Base-by-base conservation (phyloP, 805 yeast species). In the Zygosaccharomyces pseudorouxii region DNA sequence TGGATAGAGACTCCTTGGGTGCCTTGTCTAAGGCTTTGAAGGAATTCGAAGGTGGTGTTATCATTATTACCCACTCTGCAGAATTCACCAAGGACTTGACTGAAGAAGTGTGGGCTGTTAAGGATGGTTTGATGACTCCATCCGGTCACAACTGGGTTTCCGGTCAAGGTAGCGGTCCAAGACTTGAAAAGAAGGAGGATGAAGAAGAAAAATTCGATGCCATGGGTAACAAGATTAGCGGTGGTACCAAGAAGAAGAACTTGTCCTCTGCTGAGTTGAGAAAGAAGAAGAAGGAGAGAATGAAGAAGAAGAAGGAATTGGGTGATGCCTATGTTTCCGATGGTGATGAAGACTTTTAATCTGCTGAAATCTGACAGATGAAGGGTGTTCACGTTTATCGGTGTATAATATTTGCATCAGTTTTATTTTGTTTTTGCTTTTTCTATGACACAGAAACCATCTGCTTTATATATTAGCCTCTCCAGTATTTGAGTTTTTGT, bases 231-330 rank as follows among this genome's bases (percentile, higher is more conserved):
- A 93, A 93, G 95, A 83, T 93, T 76, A 90, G 89, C 69, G 78
- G 86, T 73, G 88, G 80, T 74, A 88, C 89, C 86, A 93, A 93
- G 95, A 90, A 86, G 84, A 80, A 81, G 76, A 93, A 93, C 87
- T 82, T 93, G 71, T 87, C 97, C 63, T 89, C 98, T 72, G 97
- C 99, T 62, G 99, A 93, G 78, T 81, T 92, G 75, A 89, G 99
- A 85, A 93, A 93, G 97, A 93, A 93, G 97, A 93, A 93, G 97
- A 93, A 93, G 96, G 99, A 93, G 81, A 89, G 99, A 85, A 90
- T 93, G 98, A 89, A 86, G 86, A 93, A 92, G 95, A 93, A 92
- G 97, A 93, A 93, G 95, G 96, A 86, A 76, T 76, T 90, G 73
- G 98, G 98, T 82, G 99, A 93, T 72, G 98, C 93, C 75, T 95